Evolutionary conservation across 345 rosid genomes (phyloP), one percentile per base, ranked within the genome.

Genomic region (Pistacia integerrima): DNA sequence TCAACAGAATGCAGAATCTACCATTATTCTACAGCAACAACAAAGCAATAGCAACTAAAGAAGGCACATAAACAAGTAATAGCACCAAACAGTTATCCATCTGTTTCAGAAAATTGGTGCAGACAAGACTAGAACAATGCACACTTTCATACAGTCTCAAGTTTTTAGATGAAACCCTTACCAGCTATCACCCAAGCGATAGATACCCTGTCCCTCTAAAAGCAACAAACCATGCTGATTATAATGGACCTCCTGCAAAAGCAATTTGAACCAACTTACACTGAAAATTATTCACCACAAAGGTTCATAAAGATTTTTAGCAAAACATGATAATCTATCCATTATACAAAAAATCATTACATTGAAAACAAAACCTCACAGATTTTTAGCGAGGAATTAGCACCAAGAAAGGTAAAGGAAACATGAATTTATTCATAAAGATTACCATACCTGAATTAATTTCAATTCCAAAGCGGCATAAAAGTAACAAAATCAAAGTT

Each of bases 221-320:
- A 96, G 94, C 84, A 96, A 82, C 81, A 93, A 80, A 52, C 98
- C 99, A 74, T 96, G 98, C 78, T 93, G 97, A 87, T 93, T 96
- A 83, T 92, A 93, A 75, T 92, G 98, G 78, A 93, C 90, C 85
- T 96, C 98, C 98, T 95, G 90, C 80, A 79, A 54, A 79, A 74
- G 76, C 58, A 78, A 79, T 49, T n/a, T 67, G 63, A 79, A 55
- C 25, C 70, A 67, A 58, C 30, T 1, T 25, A 22, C 57, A 22
- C 10, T 14, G 11, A 55, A 48, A 52, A 35, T 18, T n/a, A 70
- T 30, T 63, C 28, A 41, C 11, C 16, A n/a, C 51, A 51, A 64
- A 48, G 28, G 67, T 48, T 5, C 33, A 30, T 30, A 30, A 30
- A 30, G 33, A 30, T 1, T 30, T 30, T 30, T 18, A 54, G 4